These are phyloP conservation scores for Podospora sp. DNA, from an alignment of 495 filamentous ascomycete species.

Conservation along the genomic window DNA sequence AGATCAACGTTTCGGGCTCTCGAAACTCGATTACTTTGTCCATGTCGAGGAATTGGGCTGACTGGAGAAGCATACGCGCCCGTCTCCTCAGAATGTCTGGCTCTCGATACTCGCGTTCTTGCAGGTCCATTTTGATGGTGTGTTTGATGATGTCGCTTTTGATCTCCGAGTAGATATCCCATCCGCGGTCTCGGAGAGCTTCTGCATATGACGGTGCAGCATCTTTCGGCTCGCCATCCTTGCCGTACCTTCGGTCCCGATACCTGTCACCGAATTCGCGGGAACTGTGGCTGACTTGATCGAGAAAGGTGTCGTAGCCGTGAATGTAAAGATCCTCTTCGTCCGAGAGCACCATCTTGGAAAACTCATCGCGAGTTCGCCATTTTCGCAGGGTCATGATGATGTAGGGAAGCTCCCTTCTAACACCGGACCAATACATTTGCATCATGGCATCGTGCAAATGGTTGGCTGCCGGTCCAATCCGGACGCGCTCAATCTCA, in stretches of 20 bases:
- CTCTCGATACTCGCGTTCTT: constrained; percentile 5
- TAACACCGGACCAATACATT: constrained; percentile 13
- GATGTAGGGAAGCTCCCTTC: constrained; percentile 13
- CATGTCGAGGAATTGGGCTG: constrained; percentile 40
- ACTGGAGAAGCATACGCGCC: constrained; percentile 16
- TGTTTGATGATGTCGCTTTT: constrained; percentile 1
- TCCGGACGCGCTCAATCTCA: neutral
- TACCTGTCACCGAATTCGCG: constrained; percentile 10
- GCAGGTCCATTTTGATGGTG: constrained; percentile 12
- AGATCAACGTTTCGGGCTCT: constrained; percentile 24
- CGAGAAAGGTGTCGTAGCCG: constrained; percentile 23
- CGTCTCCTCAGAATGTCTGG: neutral
- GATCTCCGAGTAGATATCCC: constrained; percentile 16
- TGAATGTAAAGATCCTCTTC: constrained; percentile 13
- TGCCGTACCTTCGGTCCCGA: neutral
- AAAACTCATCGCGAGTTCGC: constrained; percentile 10
- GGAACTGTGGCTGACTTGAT: constrained; percentile 19
- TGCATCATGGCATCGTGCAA: constrained; percentile 14
- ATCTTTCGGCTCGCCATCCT: neutral
- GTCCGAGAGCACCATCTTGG: constrained; percentile 3
- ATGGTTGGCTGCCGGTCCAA: constrained; percentile 7
- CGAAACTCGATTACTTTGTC: constrained; percentile 43
- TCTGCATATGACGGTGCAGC: constrained; percentile 3
- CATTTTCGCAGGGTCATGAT: constrained; percentile 6
- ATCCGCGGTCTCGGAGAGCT: constrained; percentile 11